Evolutionary conservation across 2,329 filamentous ascomycete genomes (phyloP).

Genomic region (Trichoderma koningiopsis): DNA sequence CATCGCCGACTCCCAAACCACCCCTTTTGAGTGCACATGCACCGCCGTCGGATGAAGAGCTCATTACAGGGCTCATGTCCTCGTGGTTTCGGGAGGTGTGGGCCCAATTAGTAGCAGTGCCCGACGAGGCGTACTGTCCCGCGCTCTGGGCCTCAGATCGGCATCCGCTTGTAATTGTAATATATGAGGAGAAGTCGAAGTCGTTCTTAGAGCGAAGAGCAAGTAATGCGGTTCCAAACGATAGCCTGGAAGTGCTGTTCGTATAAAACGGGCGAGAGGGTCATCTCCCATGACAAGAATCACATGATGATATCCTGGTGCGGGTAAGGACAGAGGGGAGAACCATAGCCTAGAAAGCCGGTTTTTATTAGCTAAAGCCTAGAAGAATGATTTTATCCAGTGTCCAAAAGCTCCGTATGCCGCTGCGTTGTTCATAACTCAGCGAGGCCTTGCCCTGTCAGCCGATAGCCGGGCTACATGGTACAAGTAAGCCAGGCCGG

Average conservation of each 20-base stretch:
- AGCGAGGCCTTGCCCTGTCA: background rate
- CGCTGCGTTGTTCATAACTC: background rate
- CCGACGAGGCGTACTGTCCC: background rate
- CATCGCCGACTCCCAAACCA: background rate
- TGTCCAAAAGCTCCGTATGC: background rate
- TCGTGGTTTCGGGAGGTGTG: background rate
- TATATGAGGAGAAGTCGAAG: background rate
- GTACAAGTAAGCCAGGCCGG: background rate
- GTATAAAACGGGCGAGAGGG: background rate
- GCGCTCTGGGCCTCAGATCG: background rate
- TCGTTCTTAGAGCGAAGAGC: background rate
- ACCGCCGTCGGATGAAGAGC: slow-evolving; percentile 21
- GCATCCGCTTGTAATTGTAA: background rate
- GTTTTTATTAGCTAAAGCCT: background rate
- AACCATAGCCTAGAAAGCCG: background rate
- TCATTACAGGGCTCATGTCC: background rate
- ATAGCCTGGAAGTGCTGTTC: background rate
- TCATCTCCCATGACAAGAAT: background rate
- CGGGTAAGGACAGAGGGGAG: background rate
- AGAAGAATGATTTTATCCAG: background rate
- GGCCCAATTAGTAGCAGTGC: slow-evolving; percentile 9
- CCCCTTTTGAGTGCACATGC: background rate
- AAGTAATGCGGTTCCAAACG: background rate
- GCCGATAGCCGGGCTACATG: slow-evolving; percentile 13
- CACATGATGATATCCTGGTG: slow-evolving; percentile 15